Evolutionary conservation across 1,284 basidiomycete species (phyloP).

Genomic region (Pholiota adiposa): DNA sequence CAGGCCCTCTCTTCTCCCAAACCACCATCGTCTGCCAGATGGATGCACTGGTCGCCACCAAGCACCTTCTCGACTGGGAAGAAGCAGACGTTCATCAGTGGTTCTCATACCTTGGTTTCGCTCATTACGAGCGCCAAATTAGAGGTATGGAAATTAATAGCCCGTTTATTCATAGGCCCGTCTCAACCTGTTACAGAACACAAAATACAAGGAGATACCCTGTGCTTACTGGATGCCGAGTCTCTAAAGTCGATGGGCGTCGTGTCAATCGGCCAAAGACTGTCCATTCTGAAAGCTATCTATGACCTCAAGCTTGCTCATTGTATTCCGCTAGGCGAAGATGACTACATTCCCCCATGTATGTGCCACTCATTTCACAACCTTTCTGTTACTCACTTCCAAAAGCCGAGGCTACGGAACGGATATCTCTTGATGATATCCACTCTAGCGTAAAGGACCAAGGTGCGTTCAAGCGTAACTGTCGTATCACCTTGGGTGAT

Average conservation of each 20-base stretch:
- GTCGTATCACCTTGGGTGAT: slow-evolving; percentile 29
- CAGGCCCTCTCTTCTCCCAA: neutral
- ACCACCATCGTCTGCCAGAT: slow-evolving; percentile 18
- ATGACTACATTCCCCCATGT: slow-evolving; percentile 93
- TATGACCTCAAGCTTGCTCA: slow-evolving; percentile 86
- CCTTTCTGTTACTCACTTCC: slow-evolving; percentile 11
- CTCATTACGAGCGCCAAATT: slow-evolving; percentile 79
- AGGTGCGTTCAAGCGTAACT: slow-evolving; percentile 38
- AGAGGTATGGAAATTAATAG: slow-evolving; percentile 49
- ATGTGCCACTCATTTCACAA: neutral
- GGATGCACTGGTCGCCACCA: slow-evolving; percentile 36
- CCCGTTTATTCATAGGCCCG: slow-evolving; percentile 17
- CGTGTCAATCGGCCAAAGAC: slow-evolving; percentile 81
- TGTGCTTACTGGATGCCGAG: slow-evolving; percentile 82
- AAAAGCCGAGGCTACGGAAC: slow-evolving; percentile 66
- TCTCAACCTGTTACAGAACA: slow-evolving; percentile 62
- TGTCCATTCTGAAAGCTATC: slow-evolving; percentile 87
- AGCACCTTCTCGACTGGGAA: slow-evolving; percentile 76
- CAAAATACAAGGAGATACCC: slow-evolving; percentile 86
- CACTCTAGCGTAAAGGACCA: slow-evolving; percentile 76
- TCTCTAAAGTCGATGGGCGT: slow-evolving; percentile 85
- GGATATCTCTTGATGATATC: slow-evolving; percentile 66
- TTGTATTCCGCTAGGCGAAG: slow-evolving; percentile 81
- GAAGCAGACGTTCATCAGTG: slow-evolving; percentile 81
- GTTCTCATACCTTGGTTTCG: slow-evolving; percentile 76